These are phyloP conservation scores for Sungouiozyma intestinalis DNA, from an alignment of 805 yeast genomes.

Conservation along the genomic window DNA sequence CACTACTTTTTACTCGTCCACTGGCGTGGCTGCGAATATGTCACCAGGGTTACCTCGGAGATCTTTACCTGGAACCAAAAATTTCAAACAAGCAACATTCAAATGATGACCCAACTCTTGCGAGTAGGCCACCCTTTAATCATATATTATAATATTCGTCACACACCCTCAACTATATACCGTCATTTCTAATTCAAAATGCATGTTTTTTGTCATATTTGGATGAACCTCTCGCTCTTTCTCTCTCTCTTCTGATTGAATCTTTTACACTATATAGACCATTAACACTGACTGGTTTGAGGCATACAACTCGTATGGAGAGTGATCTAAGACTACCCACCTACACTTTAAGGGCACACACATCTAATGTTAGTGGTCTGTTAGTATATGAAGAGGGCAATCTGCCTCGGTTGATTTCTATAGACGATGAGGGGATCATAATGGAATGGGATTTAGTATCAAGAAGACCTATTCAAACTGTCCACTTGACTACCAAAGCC, in stretches of 20 bases:
- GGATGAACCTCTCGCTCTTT: no score
- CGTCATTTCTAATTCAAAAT: no score
- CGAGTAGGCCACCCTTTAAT: no score
- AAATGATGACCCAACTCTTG: background rate
- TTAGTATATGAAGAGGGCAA: background rate
- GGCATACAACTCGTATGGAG: no score
- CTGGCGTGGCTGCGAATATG: background rate
- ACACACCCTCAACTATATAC: no score
- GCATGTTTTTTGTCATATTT: no score
- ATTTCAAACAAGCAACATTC: background rate
- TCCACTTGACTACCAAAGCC: conserved; percentile 6
- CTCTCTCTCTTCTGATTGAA: no score
- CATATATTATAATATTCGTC: background rate
- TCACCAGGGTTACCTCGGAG: background rate
- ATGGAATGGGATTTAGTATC: conserved; percentile 23
- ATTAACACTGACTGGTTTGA: no score
- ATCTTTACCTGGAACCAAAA: background rate
- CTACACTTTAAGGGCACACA: conserved; percentile 6
- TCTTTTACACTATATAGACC: no score
- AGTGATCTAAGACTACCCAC: conserved; percentile 2
- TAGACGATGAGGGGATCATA: conserved; percentile 20
- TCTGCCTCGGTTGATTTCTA: conserved; percentile 15
- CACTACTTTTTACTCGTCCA: background rate
- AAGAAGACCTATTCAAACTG: conserved; percentile 15
- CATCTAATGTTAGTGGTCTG: conserved; percentile 5